A percentile compares a stretch with the other conserved stretches of the same genome.
These are phyloP conservation scores for Sequoia sempervirens DNA, from an alignment of 75 land plant species.

Conservation along the genomic window DNA sequence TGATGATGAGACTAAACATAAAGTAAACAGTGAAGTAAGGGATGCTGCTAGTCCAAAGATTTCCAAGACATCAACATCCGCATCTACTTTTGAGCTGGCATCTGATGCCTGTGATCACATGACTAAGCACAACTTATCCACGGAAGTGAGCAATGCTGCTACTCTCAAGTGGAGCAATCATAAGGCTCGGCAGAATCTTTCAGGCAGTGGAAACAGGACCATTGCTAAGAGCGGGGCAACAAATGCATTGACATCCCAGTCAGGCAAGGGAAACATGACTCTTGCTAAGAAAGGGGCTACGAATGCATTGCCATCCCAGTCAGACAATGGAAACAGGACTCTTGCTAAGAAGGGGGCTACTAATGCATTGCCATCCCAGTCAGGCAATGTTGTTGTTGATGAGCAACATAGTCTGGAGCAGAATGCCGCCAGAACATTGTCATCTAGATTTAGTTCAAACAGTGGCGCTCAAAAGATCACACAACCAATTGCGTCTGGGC, in stretches of 20 bases:
- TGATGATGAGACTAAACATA: not conserved
- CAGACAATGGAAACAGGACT: not conserved
- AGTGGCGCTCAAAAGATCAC: conserved; percentile 17
- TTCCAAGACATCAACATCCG: not conserved
- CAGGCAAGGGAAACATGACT: not conserved
- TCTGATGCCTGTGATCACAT: not conserved
- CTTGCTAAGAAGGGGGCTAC: not conserved
- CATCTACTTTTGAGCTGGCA: not conserved
- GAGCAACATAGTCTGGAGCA: conserved; percentile 67
- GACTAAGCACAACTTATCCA: not conserved
- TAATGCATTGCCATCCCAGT: not conserved
- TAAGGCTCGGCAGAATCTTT: not conserved
- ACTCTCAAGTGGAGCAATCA: conserved; percentile 4
- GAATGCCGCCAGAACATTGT: conserved; percentile 74
- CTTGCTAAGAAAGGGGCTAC: not conserved
- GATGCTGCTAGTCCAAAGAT: not conserved
- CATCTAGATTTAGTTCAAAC: conserved; percentile 56
- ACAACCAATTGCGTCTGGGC: conserved; percentile 18
- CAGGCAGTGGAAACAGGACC: not conserved
- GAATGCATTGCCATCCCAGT: not conserved
- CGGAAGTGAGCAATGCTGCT: conserved; percentile 2
- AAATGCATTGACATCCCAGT: not conserved
- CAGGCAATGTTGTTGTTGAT: conserved; percentile 9
- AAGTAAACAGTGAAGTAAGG: not conserved
- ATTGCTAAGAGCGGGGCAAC: not conserved